Evolutionary conservation across 1,284 basidiomycete genomes (phyloP).

Genomic region (Malassezia japonica): DNA sequence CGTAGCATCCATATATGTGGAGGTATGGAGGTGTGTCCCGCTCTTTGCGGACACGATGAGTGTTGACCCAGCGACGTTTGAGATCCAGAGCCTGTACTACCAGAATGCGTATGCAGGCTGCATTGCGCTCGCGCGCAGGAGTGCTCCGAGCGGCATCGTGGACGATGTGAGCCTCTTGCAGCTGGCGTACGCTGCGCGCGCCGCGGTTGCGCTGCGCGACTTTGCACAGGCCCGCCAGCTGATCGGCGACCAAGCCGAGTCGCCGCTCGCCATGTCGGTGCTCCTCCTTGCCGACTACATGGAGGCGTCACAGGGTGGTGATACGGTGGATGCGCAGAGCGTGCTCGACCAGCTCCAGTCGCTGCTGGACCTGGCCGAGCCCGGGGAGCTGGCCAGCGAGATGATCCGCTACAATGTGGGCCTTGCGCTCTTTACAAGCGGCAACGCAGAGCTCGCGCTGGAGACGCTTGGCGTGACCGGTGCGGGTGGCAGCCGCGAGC

Average conservation of each 20-base stretch:
- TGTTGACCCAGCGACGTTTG: slow-evolving; percentile 28
- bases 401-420: slow-evolving; percentile 26
- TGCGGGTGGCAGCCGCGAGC: slow-evolving; percentile 21
- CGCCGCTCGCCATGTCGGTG: slow-evolving; percentile 22
- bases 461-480: slow-evolving; percentile 31
- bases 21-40: slow-evolving; percentile 3
- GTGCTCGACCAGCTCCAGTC: slow-evolving; percentile 33
- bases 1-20: too few relatives aligned
- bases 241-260: slow-evolving; percentile 18
- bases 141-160: slow-evolving; percentile 11
- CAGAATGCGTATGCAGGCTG: slow-evolving; percentile 42
- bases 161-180: slow-evolving; percentile 20
- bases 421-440: slow-evolving; percentile 29
- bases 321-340: slow-evolving; percentile 11
- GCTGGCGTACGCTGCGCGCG: slow-evolving; percentile 40
- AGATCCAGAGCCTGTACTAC: slow-evolving; percentile 43
- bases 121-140: slow-evolving; percentile 26
- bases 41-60: neutral
- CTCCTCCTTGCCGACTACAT: slow-evolving; percentile 31
- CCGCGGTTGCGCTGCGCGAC: slow-evolving; percentile 33
- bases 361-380: slow-evolving; percentile 38
- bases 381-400: slow-evolving; percentile 25
- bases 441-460: slow-evolving; percentile 36
- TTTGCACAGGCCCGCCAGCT: slow-evolving; percentile 28
- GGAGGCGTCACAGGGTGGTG: slow-evolving; percentile 21